These are phyloP conservation scores for Wakefieldia striispora DNA, from an alignment of 768 basidiomycete genomes.

Conservation along the genomic window DNA sequence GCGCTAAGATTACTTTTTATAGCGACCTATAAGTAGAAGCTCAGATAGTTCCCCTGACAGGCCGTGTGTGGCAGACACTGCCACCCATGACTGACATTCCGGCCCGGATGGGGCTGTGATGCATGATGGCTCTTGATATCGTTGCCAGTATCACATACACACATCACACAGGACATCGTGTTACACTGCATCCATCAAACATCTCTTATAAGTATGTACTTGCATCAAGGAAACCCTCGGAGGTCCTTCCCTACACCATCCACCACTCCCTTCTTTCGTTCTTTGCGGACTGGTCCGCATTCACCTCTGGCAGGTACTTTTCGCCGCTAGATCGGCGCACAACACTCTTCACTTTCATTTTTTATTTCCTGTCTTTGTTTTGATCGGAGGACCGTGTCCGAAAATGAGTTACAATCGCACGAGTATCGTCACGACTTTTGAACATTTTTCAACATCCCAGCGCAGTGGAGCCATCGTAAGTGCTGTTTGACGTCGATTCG, in stretches of 20 bases:
- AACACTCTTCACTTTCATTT: constrained; percentile 4
- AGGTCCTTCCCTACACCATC: constrained; percentile 10
- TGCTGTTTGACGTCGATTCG: not conserved
- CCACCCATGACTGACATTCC: too few species aligned
- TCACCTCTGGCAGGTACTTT: constrained; percentile 31
- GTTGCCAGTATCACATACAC: constrained; percentile 3
- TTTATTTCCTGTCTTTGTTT: constrained; percentile 1
- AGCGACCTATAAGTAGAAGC: too few species aligned
- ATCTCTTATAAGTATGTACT: constrained; percentile 1
- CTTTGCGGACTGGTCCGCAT: constrained; percentile 36
- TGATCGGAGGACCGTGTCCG: not conserved
- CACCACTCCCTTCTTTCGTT: constrained; percentile 22
- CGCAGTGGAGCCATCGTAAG: constrained; percentile 21
- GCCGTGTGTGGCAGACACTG: too few species aligned
- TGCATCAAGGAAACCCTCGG: not conserved
- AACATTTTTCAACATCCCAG: constrained; percentile 12
- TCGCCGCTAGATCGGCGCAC: constrained; percentile 23
- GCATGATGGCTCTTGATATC: constrained; percentile 18
- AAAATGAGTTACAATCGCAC: constrained; percentile 6
- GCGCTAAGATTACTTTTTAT: not conserved
- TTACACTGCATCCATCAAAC: constrained; percentile 7
- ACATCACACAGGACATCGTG: constrained; percentile 7
- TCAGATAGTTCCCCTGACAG: too few species aligned
- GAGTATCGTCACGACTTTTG: not conserved
- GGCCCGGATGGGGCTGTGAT: constrained; percentile 1